Base-by-base conservation (phyloP, 2,329 filamentous ascomycete genomes). In the Epichloe bromicola region DNA sequence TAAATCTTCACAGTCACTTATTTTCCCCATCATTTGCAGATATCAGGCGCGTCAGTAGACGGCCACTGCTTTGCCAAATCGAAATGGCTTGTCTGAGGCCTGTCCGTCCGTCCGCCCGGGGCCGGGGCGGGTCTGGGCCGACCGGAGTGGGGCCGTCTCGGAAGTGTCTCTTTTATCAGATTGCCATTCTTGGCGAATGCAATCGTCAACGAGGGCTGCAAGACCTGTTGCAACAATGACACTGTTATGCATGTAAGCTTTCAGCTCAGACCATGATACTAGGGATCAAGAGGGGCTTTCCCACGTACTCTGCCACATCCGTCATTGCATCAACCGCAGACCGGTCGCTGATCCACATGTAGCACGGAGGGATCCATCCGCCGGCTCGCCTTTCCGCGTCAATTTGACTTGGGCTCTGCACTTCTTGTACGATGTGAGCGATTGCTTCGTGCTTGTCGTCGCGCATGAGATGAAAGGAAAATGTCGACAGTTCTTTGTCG, bases 141-240 rank as follows among this genome's bases (percentile, higher is more conserved):
- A 17, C 30, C 19, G 4, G 4, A 42, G 53, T 40, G 52, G 55
- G 45, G 48, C 52, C 50, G 51, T 15, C 10, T n/a, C 44, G 20
- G 41, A 34, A 5, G 12, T 17, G 4, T 48, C 17, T 20, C 46
- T 58, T 58, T 50, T 58, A 15, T 19, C 59, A 17, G 57, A 38
- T 57, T 73, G 81, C 80, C 88, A 93, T 52, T 79, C 80, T 54
- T 80, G 76, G 67, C 87, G 86, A 72, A 97, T 95, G 70, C 83
- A 88, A 69, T 97, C 88, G 63, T 97, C 91, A 48, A 94, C 85
- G 43, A 97, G 79, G 7, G 86, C 81, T 59, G 95, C 82, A 58
- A 97, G 78, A 23, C 91, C 91, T n/a, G 89, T 93, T 45, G 89
- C 81, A 55, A 97, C 78, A 56, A 97, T 84, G 57, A 95, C 84